Evolutionary conservation across 768 basidiomycete species (phyloP), one percentile per base, ranked within the genome.

Genomic region (Leccinum olivaceopallidum): DNA sequence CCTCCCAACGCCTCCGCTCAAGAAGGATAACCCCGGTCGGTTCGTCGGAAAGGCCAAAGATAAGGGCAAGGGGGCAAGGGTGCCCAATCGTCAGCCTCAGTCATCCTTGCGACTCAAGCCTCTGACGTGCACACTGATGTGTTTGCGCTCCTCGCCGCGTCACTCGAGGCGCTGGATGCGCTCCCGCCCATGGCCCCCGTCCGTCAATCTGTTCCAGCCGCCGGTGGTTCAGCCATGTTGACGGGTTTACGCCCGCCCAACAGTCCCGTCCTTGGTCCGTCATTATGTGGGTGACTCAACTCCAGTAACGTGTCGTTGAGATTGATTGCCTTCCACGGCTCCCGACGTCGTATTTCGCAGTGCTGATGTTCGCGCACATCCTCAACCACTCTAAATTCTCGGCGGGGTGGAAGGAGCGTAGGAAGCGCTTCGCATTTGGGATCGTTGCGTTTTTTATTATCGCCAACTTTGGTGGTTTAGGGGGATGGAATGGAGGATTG

Each of bases 271-370:
- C 87, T 78, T 98, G 65, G 78, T 98, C 32, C 96, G 98, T 74
- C 95, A 97, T 79, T 98, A 96, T 71, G 93, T 95, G 66, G 64
- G 91, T 83, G 26, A 12, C 6, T 48, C 10, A 2, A 1, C 34
- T 6, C 6, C 18, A 8, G 32, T 54, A 13, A 3, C 34, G 9
- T 16, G 5, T 36, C 5, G 7, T 16, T 61, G 54, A 65, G 12
- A 26, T 22, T 6, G 39, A 42, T 18, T 42, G 39, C 39, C 39
- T 42, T 42, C 60, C 1, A 61, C 67, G 94, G 92, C 86, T 98
- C 12, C 96, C 96, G 6, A 95, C 96, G 0, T 80, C 98, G n/a
- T 98, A 95, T 79, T 99, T 99, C 76, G 83, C 95, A 24, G 93
- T 98, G 53, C 76, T 98, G 56, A 94, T 96, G 89, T 78, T 88